A percentile compares a stretch with the other conserved stretches of the same genome.
Evolutionary conservation across 1,284 basidiomycete genomes (phyloP).

Genomic region (Sphagnurus paluster): DNA sequence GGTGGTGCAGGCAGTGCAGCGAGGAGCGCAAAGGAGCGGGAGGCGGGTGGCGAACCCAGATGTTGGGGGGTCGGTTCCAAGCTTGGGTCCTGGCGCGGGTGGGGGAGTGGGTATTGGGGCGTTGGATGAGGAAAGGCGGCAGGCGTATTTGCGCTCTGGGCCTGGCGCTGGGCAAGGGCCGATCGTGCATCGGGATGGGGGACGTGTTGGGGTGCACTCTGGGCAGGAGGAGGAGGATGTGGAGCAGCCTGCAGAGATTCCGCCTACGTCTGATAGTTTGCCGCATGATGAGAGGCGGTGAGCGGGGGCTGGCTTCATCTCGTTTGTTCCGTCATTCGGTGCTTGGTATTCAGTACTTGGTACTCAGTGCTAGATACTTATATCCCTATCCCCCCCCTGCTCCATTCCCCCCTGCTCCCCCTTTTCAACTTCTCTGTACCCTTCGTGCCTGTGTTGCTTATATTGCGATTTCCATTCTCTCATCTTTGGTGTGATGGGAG

Average conservation of each 20-base stretch:
- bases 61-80: slow-evolving; percentile 1
- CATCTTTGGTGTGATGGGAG: no score
- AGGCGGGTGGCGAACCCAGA: slow-evolving; percentile 21
- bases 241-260: slow-evolving; percentile 29
- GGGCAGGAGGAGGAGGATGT: slow-evolving; percentile 14
- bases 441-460: no score
- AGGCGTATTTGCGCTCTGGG: slow-evolving; percentile 15
- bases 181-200: slow-evolving; percentile 32
- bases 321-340: no score
- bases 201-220: slow-evolving; percentile 21
- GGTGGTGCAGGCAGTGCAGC: no score
- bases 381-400: no score
- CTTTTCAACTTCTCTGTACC: no score
- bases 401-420: no score
- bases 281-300: slow-evolving; percentile 17
- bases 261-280: slow-evolving; percentile 36
- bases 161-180: no score
- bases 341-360: no score
- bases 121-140: neutral
- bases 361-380: no score
- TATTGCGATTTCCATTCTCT: no score
- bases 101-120: slow-evolving; percentile 4
- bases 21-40: slow-evolving; percentile 21
- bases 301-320: neutral
- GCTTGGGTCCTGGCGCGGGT: neutral